A percentile compares a stretch with the other conserved stretches of the same genome.
Conservation (phyloP, 495 filamentous ascomycete genomes). For the Tuber melanosporum region DNA sequence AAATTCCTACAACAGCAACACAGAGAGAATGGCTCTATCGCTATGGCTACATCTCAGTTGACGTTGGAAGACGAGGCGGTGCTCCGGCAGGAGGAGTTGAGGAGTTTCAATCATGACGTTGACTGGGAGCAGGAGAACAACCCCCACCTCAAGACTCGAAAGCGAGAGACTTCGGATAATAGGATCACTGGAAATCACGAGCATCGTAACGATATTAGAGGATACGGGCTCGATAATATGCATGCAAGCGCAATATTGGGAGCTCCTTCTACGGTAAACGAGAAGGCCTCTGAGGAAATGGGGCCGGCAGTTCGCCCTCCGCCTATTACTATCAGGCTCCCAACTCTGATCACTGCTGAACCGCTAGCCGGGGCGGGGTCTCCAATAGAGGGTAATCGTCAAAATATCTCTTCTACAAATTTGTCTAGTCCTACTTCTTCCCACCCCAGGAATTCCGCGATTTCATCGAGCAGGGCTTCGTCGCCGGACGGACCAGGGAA, state of each 20-base stretch:
- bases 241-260: conserved; percentile 21
- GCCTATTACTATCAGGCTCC: neutral
- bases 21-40: conserved; percentile 42
- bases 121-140: conserved; percentile 62
- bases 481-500: conserved; percentile 44
- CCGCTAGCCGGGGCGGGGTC: neutral
- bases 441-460: conserved; percentile 16
- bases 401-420: neutral
- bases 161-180: conserved; percentile 57
- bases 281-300: neutral
- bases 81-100: conserved; percentile 54
- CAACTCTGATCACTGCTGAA: neutral
- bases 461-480: conserved; percentile 32
- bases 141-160: conserved; percentile 55
- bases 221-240: conserved; percentile 62
- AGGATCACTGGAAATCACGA: conserved; percentile 57
- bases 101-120: conserved; percentile 80
- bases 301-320: neutral
- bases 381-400: neutral
- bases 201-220: conserved; percentile 70
- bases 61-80: conserved; percentile 58
- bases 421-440: conserved; percentile 19
- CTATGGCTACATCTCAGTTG: conserved; percentile 46
- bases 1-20: conserved; percentile 44
- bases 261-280: neutral